Conservation (phyloP, 2,329 filamentous ascomycete genomes). For the Huntiella abstrusa region DNA sequence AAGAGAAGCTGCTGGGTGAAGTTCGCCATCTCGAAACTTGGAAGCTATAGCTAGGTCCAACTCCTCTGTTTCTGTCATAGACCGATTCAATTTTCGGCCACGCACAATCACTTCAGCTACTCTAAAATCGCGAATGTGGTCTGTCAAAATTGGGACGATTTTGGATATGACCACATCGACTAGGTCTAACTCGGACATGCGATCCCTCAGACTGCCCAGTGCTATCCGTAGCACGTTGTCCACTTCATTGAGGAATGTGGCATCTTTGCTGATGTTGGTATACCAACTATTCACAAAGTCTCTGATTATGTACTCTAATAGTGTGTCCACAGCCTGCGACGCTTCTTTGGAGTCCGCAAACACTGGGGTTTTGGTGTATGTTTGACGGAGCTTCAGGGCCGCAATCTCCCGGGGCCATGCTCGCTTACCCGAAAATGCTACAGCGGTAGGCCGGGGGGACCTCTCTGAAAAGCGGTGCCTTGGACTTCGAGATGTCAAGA, state of each 20-base stretch:
- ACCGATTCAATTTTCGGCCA: constrained; percentile 71
- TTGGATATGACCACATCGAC: constrained; percentile 67
- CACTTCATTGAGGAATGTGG: constrained; percentile 68
- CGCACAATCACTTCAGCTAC: constrained; percentile 74
- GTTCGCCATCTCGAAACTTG: constrained; percentile 73
- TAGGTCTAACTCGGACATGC: constrained; percentile 57
- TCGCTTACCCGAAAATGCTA: constrained; percentile 40
- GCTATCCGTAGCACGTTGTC: constrained; percentile 62
- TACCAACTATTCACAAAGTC: constrained; percentile 90
- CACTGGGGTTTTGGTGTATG: constrained; percentile 50
- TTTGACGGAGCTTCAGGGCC: constrained; percentile 43
- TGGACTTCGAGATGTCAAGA: constrained; percentile 40
- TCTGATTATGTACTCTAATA: constrained; percentile 57
- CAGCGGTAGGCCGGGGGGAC: constrained; percentile 24
- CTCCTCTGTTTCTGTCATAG: constrained; percentile 90
- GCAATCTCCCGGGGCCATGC: constrained; percentile 55
- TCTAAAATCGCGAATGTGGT: constrained; percentile 78
- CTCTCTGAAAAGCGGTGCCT: constrained; percentile 20
- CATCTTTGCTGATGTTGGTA: constrained; percentile 60
- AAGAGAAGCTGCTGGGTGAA: constrained; percentile 72
- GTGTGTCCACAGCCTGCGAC: constrained; percentile 58
- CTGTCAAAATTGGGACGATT: constrained; percentile 72
- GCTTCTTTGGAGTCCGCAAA: constrained; percentile 60
- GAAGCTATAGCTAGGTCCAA: constrained; percentile 87
- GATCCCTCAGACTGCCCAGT: constrained; percentile 50